phyloP scores from a whole-genome alignment of 768 basidiomycete species.

The Rhodosporidiobolus sp. region DNA sequence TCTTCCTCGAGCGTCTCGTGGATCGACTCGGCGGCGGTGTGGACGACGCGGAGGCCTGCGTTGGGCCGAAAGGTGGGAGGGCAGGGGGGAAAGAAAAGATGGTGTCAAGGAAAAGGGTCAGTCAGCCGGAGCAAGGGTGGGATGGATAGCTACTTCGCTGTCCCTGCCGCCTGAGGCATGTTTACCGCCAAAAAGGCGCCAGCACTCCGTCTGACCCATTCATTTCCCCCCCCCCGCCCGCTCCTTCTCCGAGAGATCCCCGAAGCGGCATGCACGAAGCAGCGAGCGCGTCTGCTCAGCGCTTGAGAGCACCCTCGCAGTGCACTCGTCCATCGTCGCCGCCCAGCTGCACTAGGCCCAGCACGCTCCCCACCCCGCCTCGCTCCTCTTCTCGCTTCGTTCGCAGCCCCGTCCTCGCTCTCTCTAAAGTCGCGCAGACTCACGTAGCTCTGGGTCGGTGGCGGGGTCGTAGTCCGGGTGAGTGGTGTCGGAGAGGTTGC shows the following conservation, averaged over 20 bases:
- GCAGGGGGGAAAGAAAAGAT: neutral
- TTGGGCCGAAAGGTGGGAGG: neutral
- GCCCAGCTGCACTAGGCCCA: too few species aligned
- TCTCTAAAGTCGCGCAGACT: slow-evolving; percentile 7
- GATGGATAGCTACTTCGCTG: neutral
- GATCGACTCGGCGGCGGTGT: slow-evolving; percentile 85
- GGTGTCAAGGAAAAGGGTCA: neutral
- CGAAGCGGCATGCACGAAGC: neutral
- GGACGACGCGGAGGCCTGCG: slow-evolving; percentile 69
- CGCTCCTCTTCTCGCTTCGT: neutral
- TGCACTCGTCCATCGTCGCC: too few species aligned
- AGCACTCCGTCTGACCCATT: too few species aligned
- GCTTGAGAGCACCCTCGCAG: too few species aligned
- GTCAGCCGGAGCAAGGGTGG: neutral
- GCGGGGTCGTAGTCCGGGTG: slow-evolving; percentile 40
- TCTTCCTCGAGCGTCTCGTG: slow-evolving; percentile 81
- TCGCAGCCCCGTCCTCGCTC: neutral
- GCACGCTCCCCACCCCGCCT: too few species aligned
- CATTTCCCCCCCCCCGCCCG: too few species aligned
- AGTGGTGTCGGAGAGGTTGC: slow-evolving; percentile 30
- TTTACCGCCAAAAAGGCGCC: too few species aligned
- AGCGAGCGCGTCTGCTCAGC: neutral
- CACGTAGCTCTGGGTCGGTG: slow-evolving; percentile 39
- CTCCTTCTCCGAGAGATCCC: too few species aligned
- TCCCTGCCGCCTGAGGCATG: too few species aligned